Evolutionary conservation across 805 yeast species (phyloP), one percentile per base, ranked within the genome.

Genomic region (Sugiyamaella chiloensis): DNA sequence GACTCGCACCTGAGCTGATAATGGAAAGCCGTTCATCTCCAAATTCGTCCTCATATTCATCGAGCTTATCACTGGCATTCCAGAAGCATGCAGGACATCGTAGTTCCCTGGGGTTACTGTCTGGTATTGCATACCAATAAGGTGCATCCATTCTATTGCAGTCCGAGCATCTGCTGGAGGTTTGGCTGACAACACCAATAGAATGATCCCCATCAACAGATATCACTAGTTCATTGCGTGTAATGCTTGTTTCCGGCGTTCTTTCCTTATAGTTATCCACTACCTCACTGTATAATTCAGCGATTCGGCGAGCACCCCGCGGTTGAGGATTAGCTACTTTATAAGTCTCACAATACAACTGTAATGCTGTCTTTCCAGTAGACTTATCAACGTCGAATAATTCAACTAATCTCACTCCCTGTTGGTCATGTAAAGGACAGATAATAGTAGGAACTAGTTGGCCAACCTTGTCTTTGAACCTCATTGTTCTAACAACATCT

Each of bases 371-470:
- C 37, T 44, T 47, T 16, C 53, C 55, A 7, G 50, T 42, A 9
- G 31, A 30, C 17, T 48, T 24, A 23, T 64, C 66, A 2, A 56
- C 41, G 31, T 60, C 61, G 8, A 56, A 50, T 52, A 67, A 48
- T 8, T 40, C 21, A n/a, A 46, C 24, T 9, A 41, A 19, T 14
- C 32, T 42, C 8, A 17, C 19, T 11, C 61, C 56, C 39, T 51
- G 39, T 21, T 32, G 23, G 6, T 24, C 55, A 43, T 68, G 72
- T 16, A 44, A 47, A 2, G 55, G 48, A 54, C 71, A 67, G 46
- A 65, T 51, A 16, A 65, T 48, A 23, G 56, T 57, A 2, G 72
- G 61, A n/a, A 46, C 50, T 46, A 63, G 34, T 23, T 30, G 29
- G 5, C 64, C 64, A 3, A 47, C 50, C 42, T 51, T 55, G 31